phyloP scores from a whole-genome alignment of 2,329 filamentous ascomycete species.

The Berkeleyomyces basicola region DNA sequence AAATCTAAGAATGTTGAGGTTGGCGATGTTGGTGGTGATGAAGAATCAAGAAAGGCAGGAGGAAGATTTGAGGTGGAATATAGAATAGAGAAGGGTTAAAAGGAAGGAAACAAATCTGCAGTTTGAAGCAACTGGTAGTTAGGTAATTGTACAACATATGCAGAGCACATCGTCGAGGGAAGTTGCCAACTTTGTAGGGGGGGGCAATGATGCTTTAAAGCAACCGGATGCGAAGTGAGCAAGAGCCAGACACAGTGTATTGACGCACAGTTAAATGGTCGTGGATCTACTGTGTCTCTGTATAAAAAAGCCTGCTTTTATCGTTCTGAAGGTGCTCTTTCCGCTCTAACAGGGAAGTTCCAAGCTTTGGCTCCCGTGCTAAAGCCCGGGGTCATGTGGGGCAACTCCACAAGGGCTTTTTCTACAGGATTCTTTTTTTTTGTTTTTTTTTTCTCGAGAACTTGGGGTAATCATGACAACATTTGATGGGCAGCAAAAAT shows the following conservation, averaged over 20 bases:
- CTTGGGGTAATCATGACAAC: background rate
- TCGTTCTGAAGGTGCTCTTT: background rate
- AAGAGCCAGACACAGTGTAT: background rate
- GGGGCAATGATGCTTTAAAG: background rate
- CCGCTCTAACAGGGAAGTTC: conserved; percentile 4
- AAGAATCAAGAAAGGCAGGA: background rate
- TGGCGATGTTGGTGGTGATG: background rate
- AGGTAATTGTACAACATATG: background rate
- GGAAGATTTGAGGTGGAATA: background rate
- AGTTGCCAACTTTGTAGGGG: background rate
- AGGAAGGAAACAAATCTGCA: background rate
- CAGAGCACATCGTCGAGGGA: background rate
- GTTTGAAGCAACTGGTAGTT: background rate
- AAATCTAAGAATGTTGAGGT: background rate
- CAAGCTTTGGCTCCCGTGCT: conserved; percentile 1
- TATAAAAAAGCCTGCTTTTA: background rate
- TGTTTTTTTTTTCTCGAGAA: background rate
- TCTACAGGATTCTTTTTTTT: background rate
- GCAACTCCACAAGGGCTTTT: background rate
- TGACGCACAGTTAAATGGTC: background rate
- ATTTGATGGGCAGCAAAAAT: background rate
- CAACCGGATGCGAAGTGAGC: background rate
- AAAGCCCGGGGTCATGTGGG: background rate
- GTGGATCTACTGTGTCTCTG: background rate
- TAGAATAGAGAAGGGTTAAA: background rate